Base-by-base conservation (phyloP, 345 rosid genomes). In the Pugionium dolabratum region DNA sequence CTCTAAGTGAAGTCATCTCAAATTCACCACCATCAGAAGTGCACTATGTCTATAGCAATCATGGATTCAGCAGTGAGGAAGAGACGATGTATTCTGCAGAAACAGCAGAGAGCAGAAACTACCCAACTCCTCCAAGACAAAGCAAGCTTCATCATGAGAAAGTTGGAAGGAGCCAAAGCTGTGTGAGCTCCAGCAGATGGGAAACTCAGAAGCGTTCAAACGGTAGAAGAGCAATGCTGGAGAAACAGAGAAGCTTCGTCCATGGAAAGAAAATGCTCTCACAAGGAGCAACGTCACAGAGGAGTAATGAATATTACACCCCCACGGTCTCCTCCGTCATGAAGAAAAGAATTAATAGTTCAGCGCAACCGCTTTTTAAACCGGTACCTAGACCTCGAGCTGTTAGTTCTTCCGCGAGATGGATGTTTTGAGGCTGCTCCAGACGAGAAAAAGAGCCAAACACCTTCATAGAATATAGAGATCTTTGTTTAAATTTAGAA, bases 41-140 rank as follows among this genome's bases (percentile, higher is more conserved):
- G 34, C 75, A 49, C 57, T 70, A 75, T 55, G 45, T 65, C 4
- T 65, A 52, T 65, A 28, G 47, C 59, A 69, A 75, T 35, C 64
- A 69, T 26, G 76, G 76, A 40, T 71, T 71, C 40, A 71, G 73
- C 40, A 76, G 95, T 6, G 97, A 90, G 70, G 96, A 81, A 73
- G 97, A 88, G 79, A 94, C 97, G 4, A 85, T 94, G 99, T 90
- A 94, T 80, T 94, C 99, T 7, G 99, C 95, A 5, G 99, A 90
- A 80, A 93, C 99, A 62, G 97, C 97, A 0, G 97, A 90, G 76
- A 94, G 99, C 78, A 75, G 97, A 70, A 94, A 94, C 79, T 90
- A 85, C 54, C 73, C 78, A 41, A 78, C 96, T 0, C 90, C 86
- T 45, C 99, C 97, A 1, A 78, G 83, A 64, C 87, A 85, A 67